Evolutionary conservation across 805 yeast genomes (phyloP), one percentile per base, ranked within the genome.

Genomic region (Dipodascus albidus): DNA sequence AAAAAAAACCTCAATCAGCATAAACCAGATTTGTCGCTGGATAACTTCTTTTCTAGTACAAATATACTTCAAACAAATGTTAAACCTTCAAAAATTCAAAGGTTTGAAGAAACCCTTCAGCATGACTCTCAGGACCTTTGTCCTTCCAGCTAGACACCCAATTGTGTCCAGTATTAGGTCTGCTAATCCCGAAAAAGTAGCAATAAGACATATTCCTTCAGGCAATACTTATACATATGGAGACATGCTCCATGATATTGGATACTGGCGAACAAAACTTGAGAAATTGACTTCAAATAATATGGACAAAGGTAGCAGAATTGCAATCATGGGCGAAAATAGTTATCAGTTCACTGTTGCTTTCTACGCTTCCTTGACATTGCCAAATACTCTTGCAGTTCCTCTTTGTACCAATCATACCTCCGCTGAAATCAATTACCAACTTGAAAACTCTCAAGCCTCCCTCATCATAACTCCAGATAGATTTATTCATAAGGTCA

Each of bases 281-380:
- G 22, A 53, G 20, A 47, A 23, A 11, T 9, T 47, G 23, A 33
- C 15, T 52, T 33, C 38, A 23, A 17, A 22, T 9, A 52, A 44
- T 49, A 47, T 23, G 19, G 41, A n/a, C 22, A 41, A 33, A 19
- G 48, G 33, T 33, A 53, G 50, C 49, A 62, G 67, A 21, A 55
- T 65, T 15, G 69, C 69, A 21, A 60, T 65, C 35, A 65, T 65
- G 69, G 69, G 69, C 23, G 69, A 65, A 55, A 65, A 65, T 57
- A 59, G 64, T 50, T 66, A 55, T 52, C 61, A 65, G 57, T 65
- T 65, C 54, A 59, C 58, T 15, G 60, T 55, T 11, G 52, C 61
- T 17, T 58, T 66, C 50, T 60, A 56, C 47, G 68, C 69, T 9
- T 53, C 64, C 2, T 50, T 66, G 49, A 57, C 65, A 19, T 53